Evolutionary conservation across 345 rosid species (phyloP), one percentile per base, ranked within the genome.

Genomic region (Pseudoturritis turrita): DNA sequence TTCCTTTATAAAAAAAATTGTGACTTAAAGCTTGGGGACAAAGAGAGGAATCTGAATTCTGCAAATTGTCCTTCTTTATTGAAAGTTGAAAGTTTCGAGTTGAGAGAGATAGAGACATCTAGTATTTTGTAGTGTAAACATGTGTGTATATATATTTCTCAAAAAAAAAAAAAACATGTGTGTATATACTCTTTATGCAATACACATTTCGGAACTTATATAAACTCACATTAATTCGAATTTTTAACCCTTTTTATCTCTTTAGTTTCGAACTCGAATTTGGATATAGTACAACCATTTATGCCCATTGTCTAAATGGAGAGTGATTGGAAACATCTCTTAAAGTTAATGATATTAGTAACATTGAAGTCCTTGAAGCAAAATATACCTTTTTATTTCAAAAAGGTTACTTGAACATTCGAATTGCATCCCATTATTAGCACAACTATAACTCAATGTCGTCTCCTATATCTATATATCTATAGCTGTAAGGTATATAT

Each of bases 1-100:
- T n/a, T n/a, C n/a, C n/a, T n/a, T n/a, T n/a, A n/a, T n/a, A n/a
- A n/a, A n/a, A n/a, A n/a, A n/a, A n/a, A n/a, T n/a, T n/a, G n/a
- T 65, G 72, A 46, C 72, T 47, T 56, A 73, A 65, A 73, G 72
- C 72, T 56, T 65, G 12, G 4, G 23, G 60, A 56, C 44, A 56
- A 65, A 56, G 77, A 37, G 72, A 65, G 66, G 72, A 65, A 65
- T 73, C 60, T 28, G 8, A 61, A 39, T 50, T 19, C 33, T 73
- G 60, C 44, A 70, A 45, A 57, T 2, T 14, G 10, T 33, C 57
- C 6, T 18, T 65, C 70, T 73, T 73, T 73, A 47, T 37, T 7
- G 59, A 65, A 65, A 65, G 43, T 52, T 66, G 50, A 67, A 54
- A 54, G 40, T 44, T 56, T 57, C 37, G 19, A 55, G 18, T 52